Evolutionary conservation across 305 asterid genomes (phyloP), one percentile per base, ranked within the genome.

Genomic region (Fraxinus paxiana): DNA sequence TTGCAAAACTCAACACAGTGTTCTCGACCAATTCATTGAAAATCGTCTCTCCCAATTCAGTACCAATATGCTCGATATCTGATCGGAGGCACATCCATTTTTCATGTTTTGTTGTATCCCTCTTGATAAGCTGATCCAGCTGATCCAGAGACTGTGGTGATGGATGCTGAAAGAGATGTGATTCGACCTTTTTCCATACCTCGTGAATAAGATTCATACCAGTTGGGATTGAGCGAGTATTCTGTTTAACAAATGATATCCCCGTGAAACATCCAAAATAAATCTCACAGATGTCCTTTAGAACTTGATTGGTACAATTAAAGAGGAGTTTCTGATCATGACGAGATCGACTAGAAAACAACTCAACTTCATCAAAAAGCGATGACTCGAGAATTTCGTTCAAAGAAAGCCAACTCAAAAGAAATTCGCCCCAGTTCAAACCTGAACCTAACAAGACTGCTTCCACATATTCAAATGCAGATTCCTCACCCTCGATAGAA

Each of bases 371-470:
- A 48, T 91, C 97, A 79, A 91, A 96, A 83, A 94, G 84, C 5
- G 92, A 83, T 1, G 91, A 84, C 85, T 93, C 99, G 1, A 96
- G 98, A 83, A 96, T 87, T 78, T 92, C 90, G 18, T 81, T 79
- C 28, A 83, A 82, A 13, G 94, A 91, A 84, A 94, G 87, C 99
- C 98, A 96, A 83, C 97, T 88, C 17, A 77, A 15, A n/a, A 88
- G 88, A 84, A 89, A 94, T 28, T 96, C 99, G 63, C 93, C 94
- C 99, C 98, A 94, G 89, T 89, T 89, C 86, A 96, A 84, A 56
- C 93, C 99, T 1, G 99, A 96, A 76, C 98, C 98, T 17, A 96
- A 92, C 76, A 96, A 84, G 72, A 96, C 98, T 0, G 99, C 98
- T 89, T 96, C 99, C 34, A 96, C 97, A 28, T 96, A 96, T 79